These are phyloP conservation scores for Suillus subaureus DNA, from an alignment of 768 basidiomycete species.

Conservation along the genomic window DNA sequence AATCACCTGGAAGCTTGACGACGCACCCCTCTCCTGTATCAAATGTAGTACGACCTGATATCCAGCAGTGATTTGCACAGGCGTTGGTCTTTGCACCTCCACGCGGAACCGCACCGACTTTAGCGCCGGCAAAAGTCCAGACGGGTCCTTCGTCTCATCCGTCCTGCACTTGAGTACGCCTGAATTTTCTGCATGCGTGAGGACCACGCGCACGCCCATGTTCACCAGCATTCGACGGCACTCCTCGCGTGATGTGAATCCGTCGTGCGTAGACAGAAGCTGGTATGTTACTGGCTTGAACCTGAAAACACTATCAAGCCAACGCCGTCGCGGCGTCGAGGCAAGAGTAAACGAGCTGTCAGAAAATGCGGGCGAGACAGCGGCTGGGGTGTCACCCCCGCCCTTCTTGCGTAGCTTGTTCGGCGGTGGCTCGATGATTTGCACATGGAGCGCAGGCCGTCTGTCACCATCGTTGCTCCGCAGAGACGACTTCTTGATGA, in stretches of 20 bases:
- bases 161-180: conserved; percentile 77
- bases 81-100: conserved; percentile 56
- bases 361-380: conserved; percentile 45
- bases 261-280: conserved; percentile 60
- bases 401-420: conserved; percentile 39
- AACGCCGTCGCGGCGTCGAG: conserved; percentile 57
- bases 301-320: conserved; percentile 90
- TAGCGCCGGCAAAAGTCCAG: conserved; percentile 51
- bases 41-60: conserved; percentile 64
- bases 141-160: conserved; percentile 63
- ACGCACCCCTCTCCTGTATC: conserved; percentile 85
- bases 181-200: conserved; percentile 63
- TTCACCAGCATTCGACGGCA: conserved; percentile 72
- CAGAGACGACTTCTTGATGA: conserved; percentile 49
- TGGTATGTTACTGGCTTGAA: conserved; percentile 68
- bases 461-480: conserved; percentile 31
- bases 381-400: conserved; percentile 17
- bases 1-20: conserved; percentile 77
- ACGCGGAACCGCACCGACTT: conserved; percentile 85
- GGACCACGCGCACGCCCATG: conserved; percentile 68
- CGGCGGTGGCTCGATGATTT: conserved; percentile 54
- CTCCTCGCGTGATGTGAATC: conserved; percentile 68
- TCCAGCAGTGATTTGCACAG: conserved; percentile 45
- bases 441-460: conserved; percentile 38
- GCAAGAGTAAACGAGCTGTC: conserved; percentile 48